Evolutionary conservation across 441 rosid genomes (phyloP).

Genomic region (Pelargonium citronellum): DNA sequence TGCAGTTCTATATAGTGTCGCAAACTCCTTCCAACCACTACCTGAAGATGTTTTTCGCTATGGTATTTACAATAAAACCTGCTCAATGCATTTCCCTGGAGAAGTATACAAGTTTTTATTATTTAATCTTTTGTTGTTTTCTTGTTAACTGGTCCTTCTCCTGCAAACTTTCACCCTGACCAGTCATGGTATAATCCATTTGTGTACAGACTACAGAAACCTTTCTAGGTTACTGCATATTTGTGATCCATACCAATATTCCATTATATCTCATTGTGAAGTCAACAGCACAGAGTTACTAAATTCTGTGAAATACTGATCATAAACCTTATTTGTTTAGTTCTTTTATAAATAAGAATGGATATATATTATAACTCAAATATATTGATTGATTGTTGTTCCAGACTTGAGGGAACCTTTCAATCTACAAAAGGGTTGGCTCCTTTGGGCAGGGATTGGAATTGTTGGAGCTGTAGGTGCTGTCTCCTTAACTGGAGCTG

Average conservation of each 20-base stretch:
- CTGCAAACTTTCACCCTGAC: too few species aligned
- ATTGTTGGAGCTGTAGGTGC: constrained; percentile 44
- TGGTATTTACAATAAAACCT: constrained; percentile 37
- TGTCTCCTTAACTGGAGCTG: constrained; percentile 41
- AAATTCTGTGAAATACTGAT: too few species aligned
- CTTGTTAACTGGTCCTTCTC: too few species aligned
- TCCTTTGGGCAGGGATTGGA: constrained; percentile 59
- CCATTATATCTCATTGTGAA: too few species aligned
- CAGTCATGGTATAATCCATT: too few species aligned
- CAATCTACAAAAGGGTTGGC: constrained; percentile 53
- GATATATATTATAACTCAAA: not conserved
- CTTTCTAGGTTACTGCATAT: too few species aligned
- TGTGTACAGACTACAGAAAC: fast-evolving
- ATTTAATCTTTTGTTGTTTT: too few species aligned
- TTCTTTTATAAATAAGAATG: not conserved
- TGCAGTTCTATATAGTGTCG: constrained; percentile 56
- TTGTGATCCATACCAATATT: too few species aligned
- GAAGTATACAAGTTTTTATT: too few species aligned
- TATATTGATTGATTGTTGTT: constrained; percentile 11
- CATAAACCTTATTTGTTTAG: not conserved
- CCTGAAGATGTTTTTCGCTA: constrained; percentile 71
- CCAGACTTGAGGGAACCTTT: constrained; percentile 68
- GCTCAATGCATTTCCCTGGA: not conserved
- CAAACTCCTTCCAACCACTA: constrained; percentile 66
- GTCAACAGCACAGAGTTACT: too few species aligned